Base-by-base conservation (phyloP, 495 filamentous ascomycete species). In the Aspergillus funiculosus region DNA sequence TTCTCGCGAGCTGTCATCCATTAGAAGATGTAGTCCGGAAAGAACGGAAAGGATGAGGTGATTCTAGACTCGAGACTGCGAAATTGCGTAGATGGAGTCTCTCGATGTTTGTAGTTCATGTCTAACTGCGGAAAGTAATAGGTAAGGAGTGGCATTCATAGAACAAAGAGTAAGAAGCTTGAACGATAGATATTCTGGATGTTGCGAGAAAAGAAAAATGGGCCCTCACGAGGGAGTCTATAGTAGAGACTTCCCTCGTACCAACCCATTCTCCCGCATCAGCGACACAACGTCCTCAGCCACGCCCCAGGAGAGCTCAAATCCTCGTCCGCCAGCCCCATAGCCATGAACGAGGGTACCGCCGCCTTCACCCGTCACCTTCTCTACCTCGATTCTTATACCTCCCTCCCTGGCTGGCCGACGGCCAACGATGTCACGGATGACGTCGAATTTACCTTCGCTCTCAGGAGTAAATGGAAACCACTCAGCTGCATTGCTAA, bases 261-360 rank as follows among this genome's bases (percentile, higher is more conserved):
- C 31, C 36, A 65, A 17, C 13, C 61, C 60, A 44, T 50, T 50
- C 44, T 57, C 55, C 19, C 53, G 22, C 60, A 71, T 65, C 54
- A 68, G 41, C 1, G 29, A 40, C 1, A 57, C 43, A 11, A 65
- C 57, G 52, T 69, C 67, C 45, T 68, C 68, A 3, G 68, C 68
- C 20, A 73, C 60, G 3, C 68, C 68, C 50, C 60, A 55, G 20
- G 68, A 72, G 19, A 71, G 32, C 52, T 71, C 68, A 44, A 72
- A 82, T 0, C 80, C 80, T 26, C 80, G 63, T 5, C 80, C 80
- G 10, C 79, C 80, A 43, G 77, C 62, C 10, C 80, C 80, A 57
- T 83, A 84, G 5, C 76, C 80, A 68, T 84, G 80, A 29, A 84
- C 71, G 13, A 83, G 59, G 6, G 27, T 39, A 17, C 51, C 51